Conservation (phyloP, 192 early-diverging fungal genomes). For the Fimicolochytrium jonesii region DNA sequence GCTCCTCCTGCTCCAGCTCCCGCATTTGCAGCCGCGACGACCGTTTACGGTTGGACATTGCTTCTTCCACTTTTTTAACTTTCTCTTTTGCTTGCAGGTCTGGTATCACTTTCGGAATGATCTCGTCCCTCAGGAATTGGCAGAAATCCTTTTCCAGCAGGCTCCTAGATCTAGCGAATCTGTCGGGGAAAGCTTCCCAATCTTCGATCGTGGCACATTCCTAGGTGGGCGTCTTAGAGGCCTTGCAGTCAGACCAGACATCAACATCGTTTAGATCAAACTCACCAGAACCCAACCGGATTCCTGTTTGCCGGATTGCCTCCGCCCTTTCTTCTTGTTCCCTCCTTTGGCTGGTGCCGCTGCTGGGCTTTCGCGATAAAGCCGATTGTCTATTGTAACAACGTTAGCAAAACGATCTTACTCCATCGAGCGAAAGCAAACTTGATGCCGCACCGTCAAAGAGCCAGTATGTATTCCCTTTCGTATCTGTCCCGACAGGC, state of each 20-base stretch:
- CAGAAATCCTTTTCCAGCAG: constrained; percentile 56
- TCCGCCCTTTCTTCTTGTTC: constrained; percentile 9
- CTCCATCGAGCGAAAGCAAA: not conserved
- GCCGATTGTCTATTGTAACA: constrained; percentile 57
- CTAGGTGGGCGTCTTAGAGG: no score
- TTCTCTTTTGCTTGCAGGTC: constrained; percentile 56
- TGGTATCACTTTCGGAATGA: constrained; percentile 54
- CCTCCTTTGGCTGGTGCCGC: constrained; percentile 19
- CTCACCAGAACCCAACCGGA: constrained; percentile 17
- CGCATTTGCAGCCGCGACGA: constrained; percentile 59
- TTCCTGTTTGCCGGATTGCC: constrained; percentile 29
- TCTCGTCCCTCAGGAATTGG: constrained; percentile 47
- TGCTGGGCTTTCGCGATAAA: constrained; percentile 58
- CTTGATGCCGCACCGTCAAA: constrained; percentile 62
- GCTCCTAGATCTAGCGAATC: constrained; percentile 51
- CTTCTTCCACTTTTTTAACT: constrained; percentile 48
- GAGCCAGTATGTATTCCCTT: constrained; percentile 68
- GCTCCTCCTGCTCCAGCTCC: constrained; percentile 55
- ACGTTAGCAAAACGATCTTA: not conserved
- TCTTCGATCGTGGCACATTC: constrained; percentile 55
- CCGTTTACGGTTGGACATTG: constrained; percentile 55
- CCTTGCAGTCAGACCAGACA: no score
- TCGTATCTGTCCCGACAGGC: constrained; percentile 65
- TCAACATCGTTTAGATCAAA: no score
- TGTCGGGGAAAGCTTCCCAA: constrained; percentile 61